phyloP scores from a whole-genome alignment of 2,329 filamentous ascomycete species.

The Xylariaceae sp. region DNA sequence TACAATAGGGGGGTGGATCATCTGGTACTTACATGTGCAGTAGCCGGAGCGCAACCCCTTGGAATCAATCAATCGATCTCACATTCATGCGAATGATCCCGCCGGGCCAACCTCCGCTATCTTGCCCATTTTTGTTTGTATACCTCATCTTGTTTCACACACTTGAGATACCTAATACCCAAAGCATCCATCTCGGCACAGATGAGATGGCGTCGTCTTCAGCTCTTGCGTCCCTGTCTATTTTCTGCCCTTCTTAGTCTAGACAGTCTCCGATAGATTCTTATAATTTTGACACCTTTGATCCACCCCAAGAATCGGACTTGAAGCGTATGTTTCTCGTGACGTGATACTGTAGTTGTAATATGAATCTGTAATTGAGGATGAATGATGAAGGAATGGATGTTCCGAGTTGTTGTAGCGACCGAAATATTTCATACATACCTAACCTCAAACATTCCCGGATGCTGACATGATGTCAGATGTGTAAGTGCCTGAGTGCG shows the following conservation, averaged over 20 bases:
- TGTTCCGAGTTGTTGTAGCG: not conserved
- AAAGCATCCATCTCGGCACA: conserved; percentile 5
- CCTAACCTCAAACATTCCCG: not conserved
- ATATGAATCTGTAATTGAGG: not conserved
- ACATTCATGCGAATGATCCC: not conserved
- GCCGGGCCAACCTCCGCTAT: conserved; percentile 1
- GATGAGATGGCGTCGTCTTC: not conserved
- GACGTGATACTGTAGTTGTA: not conserved
- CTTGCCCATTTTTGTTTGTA: conserved; percentile 13
- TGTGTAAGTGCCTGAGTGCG: not conserved
- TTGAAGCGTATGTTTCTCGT: not conserved
- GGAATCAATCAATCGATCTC: not conserved
- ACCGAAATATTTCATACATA: not conserved
- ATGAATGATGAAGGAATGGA: not conserved
- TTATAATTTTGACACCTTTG: not conserved
- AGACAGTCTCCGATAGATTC: not conserved
- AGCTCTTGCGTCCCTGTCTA: not conserved
- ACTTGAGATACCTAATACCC: conserved; percentile 15
- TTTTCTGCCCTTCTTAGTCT: not conserved
- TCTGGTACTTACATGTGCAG: conserved; percentile 7
- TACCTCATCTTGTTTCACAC: conserved; percentile 8
- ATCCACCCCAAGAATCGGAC: not conserved
- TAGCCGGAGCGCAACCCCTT: not conserved
- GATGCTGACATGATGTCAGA: not conserved
- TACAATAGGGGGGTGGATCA: conserved; percentile 8